phyloP scores from a whole-genome alignment of 2,329 filamentous ascomycete genomes.

The Ceratocystiopsis minuta region DNA sequence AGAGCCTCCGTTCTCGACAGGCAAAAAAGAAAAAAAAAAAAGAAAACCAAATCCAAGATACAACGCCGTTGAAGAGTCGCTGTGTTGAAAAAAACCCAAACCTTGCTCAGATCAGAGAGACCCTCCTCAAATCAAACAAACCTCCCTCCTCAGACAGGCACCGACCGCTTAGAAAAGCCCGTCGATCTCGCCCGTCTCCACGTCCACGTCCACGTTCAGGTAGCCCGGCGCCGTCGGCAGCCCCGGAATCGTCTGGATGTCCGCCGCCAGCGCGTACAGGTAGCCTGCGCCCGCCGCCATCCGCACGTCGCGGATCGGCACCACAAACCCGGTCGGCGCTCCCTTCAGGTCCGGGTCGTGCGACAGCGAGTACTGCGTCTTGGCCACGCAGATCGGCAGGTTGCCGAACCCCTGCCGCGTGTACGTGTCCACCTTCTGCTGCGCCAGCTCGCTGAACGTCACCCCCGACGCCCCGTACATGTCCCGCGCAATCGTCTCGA shows the following conservation, averaged over 20 bases:
- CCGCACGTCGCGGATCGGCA: constrained; percentile 84
- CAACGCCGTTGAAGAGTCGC: constrained; percentile 10
- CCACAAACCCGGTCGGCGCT: constrained; percentile 80
- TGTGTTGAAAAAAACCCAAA: neutral
- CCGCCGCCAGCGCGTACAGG: constrained; percentile 81
- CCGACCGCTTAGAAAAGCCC: constrained; percentile 56
- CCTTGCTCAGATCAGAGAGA: too few relatives aligned
- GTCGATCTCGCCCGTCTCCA: constrained; percentile 69
- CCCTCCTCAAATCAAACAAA: neutral
- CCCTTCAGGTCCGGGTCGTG: constrained; percentile 91
- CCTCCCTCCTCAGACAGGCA: too few relatives aligned
- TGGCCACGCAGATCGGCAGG: constrained; percentile 88
- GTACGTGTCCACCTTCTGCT: constrained; percentile 93
- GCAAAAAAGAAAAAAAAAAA: neutral
- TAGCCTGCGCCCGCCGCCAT: constrained; percentile 91
- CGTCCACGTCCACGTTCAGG: constrained; percentile 74
- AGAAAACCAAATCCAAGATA: constrained; percentile 1
- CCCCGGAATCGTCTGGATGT: constrained; percentile 96
- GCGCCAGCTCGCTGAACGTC: constrained; percentile 83
- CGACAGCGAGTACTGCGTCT: constrained; percentile 93
- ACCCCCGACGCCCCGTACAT: constrained; percentile 90
- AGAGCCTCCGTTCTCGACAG: constrained; percentile 3
- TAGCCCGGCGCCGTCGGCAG: constrained; percentile 90
- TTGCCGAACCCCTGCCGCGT: constrained; percentile 81
- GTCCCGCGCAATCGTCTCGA: constrained; percentile 71